Percentiles rank a stretch among this genome's conserved stretches.
Evolutionary conservation across 768 basidiomycete species (phyloP).

Genomic region (Lentinus tigrinus): DNA sequence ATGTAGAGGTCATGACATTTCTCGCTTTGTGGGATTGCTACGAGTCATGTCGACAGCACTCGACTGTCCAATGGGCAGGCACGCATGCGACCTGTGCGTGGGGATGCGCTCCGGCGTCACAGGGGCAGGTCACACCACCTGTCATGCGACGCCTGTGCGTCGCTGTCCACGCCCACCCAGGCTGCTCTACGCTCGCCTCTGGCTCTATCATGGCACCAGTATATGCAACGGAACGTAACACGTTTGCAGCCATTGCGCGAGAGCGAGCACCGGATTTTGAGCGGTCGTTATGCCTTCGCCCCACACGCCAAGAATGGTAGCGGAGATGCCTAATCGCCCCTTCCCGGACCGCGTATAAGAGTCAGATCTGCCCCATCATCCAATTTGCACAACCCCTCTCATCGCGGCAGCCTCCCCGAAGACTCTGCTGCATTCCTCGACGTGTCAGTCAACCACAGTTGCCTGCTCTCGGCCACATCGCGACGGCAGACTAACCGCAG

Average conservation of each 20-base stretch:
- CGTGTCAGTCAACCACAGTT: not conserved
- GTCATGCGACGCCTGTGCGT: conserved; percentile 10
- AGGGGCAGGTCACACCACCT: too few relatives aligned
- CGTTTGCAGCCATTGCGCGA: conserved; percentile 3
- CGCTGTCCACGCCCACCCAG: conserved; percentile 9
- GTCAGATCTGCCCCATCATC: conserved; percentile 13
- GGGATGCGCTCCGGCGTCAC: not conserved
- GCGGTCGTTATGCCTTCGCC: conserved; percentile 1
- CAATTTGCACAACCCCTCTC: not conserved
- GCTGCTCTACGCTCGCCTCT: not conserved
- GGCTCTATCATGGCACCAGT: conserved; percentile 2
- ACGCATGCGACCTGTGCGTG: not conserved
- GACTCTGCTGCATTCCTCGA: conserved; percentile 1
- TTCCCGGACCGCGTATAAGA: conserved; percentile 13
- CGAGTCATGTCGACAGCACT: not conserved
- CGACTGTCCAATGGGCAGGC: not conserved
- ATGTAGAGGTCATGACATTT: conserved; percentile 14
- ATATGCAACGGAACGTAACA: conserved; percentile 6
- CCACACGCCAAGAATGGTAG: conserved; percentile 9
- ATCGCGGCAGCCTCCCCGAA: not conserved
- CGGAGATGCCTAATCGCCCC: conserved; percentile 8
- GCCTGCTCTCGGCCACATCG: not conserved
- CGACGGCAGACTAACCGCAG: conserved; percentile 9
- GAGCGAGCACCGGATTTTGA: conserved; percentile 10
- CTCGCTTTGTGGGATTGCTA: not conserved